Evolutionary conservation across 345 rosid species (phyloP), one percentile per base, ranked within the genome.

Genomic region (Firmiana major): DNA sequence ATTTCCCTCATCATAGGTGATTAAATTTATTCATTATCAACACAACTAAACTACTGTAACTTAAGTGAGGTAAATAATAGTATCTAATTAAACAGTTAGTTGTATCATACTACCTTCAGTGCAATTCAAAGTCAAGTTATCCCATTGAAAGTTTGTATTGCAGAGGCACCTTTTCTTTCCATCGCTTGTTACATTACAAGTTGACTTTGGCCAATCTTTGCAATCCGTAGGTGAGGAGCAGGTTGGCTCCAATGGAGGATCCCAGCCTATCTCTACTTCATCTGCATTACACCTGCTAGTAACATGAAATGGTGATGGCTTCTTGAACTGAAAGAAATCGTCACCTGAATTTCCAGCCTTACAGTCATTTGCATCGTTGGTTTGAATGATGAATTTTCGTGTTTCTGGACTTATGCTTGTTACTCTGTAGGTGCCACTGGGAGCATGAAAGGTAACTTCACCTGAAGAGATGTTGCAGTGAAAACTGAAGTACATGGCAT

Each of bases 221-320:
- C 97, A 92, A 57, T 88, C 91, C 72, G 57, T 45, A 21, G 88
- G 79, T 3, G 85, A 72, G 59, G 58, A 76, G 77, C 91, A 92
- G 16, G 78, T 78, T 58, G 90, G 90, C 84, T 89, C 92, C 22
- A n/a, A 77, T 0, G 94, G 90, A 58, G 81, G 83, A 31, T 86
- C 84, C 91, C 91, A 92, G 31, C 55, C 77, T 19, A 87, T 88
- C 84, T 84, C 94, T n/a, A 85, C 69, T 82, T 86, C 92, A 72
- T 86, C 84, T 55, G 73, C 79, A 62, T 78, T 76, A 57, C 89
- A 87, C 74, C 79, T 34, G 49, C 76, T 76, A 57, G 86, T 85
- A 40, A 80, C 79, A 54, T 76, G 68, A 79, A 79, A 87, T 48
- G 88, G 89, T 0, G 54, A 83, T 31, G 88, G 81, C 36, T 60